A percentile compares a stretch with the other conserved stretches of the same genome.
Evolutionary conservation across 345 rosid species (phyloP).

Genomic region (Ailanthus altissimus): DNA sequence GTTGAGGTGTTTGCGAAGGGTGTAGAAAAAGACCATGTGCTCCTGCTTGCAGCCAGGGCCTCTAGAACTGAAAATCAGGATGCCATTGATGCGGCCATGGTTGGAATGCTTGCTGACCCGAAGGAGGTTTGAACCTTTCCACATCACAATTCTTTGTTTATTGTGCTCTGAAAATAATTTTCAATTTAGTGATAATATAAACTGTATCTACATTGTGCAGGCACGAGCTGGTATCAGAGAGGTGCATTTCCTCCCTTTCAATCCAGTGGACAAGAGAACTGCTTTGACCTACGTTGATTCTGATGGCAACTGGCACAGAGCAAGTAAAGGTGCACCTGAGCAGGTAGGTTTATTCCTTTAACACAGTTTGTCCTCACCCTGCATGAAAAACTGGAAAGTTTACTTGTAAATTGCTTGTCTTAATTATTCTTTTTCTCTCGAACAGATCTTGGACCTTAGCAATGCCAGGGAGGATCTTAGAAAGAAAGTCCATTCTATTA

Average conservation of each 20-base stretch:
- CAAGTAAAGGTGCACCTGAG: conserved; percentile 95
- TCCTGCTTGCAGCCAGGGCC: conserved; percentile 80
- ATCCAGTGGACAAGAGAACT: conserved; percentile 84
- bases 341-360: conserved; percentile 46
- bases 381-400: neutral
- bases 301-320: conserved; percentile 73
- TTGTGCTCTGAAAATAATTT: neutral
- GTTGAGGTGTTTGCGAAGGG: conserved; percentile 73
- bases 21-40: conserved; percentile 61
- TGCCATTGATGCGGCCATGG: conserved; percentile 88
- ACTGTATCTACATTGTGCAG: conserved; percentile 29
- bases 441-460: conserved; percentile 65
- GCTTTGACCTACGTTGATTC: conserved; percentile 73
- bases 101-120: conserved; percentile 85
- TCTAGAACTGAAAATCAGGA: conserved; percentile 89
- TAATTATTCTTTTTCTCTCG: neutral
- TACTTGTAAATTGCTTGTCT: neutral
- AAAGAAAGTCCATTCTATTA: conserved; percentile 59
- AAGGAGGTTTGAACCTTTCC: conserved; percentile 51
- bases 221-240: conserved; percentile 78
- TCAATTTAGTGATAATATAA: neutral
- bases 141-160: neutral
- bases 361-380: neutral
- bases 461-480: conserved; percentile 55
- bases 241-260: conserved; percentile 80